Evolutionary conservation across 139 green algal genomes (phyloP).

Genomic region (Chlorella sorokiniana): DNA sequence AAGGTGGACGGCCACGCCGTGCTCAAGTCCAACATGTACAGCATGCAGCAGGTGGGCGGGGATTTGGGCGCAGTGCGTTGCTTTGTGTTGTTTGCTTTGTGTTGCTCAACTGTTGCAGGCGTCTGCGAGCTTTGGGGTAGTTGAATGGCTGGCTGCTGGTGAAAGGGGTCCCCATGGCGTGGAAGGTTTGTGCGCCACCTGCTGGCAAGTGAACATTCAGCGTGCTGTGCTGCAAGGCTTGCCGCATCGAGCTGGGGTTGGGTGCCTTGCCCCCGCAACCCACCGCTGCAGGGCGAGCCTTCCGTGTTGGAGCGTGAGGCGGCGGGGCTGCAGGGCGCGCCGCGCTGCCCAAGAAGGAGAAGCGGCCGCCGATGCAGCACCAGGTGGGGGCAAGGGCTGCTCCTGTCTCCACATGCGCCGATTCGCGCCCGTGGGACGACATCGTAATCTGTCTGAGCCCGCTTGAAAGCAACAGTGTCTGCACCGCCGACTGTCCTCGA

Average conservation of each 20-base stretch:
- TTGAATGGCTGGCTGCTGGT: too few species aligned
- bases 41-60: constrained; percentile 38
- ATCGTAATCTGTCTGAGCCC: constrained; percentile 57
- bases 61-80: background rate
- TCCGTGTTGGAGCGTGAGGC: constrained; percentile 37
- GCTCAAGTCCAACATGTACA: constrained; percentile 68
- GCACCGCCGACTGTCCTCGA: too few species aligned
- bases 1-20: constrained; percentile 46
- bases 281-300: constrained; percentile 28
- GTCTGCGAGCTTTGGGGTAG: background rate
- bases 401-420: too few species aligned
- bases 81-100: background rate
- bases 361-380: constrained; percentile 7
- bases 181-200: background rate
- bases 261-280: background rate
- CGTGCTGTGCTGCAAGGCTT: background rate
- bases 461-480: too few species aligned
- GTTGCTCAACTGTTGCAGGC: background rate
- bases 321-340: background rate
- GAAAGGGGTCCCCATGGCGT: too few species aligned
- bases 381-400: constrained; percentile 57
- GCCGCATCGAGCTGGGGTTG: background rate
- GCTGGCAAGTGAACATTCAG: background rate
- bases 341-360: background rate
- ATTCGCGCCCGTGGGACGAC: constrained; percentile 56